Conservation (phyloP, 176 grass and related monocot genomes). For the Avena insularis region DNA sequence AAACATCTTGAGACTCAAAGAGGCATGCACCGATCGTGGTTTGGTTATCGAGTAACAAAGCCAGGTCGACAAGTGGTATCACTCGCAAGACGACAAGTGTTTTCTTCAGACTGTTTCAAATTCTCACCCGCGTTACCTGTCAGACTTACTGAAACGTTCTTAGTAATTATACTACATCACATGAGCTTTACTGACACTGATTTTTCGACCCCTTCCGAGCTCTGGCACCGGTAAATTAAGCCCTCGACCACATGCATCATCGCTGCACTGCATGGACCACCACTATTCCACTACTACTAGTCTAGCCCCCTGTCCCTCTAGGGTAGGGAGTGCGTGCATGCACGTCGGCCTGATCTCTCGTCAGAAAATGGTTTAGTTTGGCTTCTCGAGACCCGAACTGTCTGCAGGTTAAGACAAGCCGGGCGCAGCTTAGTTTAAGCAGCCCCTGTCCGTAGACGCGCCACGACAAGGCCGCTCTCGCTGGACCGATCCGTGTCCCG, state of each 20-base stretch:
- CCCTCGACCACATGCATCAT: background rate
- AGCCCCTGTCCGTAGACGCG: background rate
- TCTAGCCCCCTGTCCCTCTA: no score
- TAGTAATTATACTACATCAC: no score
- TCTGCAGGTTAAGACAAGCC: slow-evolving; percentile 38
- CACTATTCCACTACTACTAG: no score
- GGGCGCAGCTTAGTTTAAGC: background rate
- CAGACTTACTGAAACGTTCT: no score
- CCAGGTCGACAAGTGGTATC: background rate
- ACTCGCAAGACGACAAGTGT: background rate
- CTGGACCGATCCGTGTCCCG: background rate
- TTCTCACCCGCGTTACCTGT: no score
- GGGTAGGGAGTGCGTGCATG: background rate
- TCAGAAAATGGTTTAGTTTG: slow-evolving; percentile 8
- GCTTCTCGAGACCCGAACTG: slow-evolving; percentile 46
- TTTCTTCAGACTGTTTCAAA: background rate
- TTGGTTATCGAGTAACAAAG: background rate
- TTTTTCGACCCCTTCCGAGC: background rate
- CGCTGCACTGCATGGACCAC: background rate
- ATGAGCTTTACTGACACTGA: background rate
- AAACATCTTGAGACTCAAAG: background rate
- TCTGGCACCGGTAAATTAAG: background rate
- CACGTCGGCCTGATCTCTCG: background rate
- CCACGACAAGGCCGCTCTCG: slow-evolving; percentile 21
- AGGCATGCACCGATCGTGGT: background rate